phyloP scores from a whole-genome alignment of 139 green algal species.

The Astrephomene gubernaculifera region DNA sequence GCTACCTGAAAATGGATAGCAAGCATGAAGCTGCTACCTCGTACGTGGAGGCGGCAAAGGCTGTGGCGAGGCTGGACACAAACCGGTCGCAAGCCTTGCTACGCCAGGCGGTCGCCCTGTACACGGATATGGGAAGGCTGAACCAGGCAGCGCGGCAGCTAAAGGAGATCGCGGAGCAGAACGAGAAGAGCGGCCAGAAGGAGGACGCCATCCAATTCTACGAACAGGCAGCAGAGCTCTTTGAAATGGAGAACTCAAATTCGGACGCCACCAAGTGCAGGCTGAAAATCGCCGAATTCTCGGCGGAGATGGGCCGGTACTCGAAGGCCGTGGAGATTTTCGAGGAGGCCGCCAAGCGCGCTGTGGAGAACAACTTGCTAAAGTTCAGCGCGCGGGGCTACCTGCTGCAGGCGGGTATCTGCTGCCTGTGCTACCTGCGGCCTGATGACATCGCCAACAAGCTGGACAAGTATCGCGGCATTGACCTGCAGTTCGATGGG shows the following conservation, averaged over 20 bases:
- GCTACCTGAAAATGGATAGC: constrained; percentile 90
- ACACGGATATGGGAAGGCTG: constrained; percentile 95
- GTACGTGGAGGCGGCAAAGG: constrained; percentile 91
- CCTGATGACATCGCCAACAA: constrained; percentile 60
- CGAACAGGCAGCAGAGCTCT: constrained; percentile 90
- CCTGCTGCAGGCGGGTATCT: constrained; percentile 95
- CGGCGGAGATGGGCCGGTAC: constrained; percentile 76
- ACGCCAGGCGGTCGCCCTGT: constrained; percentile 85
- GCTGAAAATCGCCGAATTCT: constrained; percentile 82
- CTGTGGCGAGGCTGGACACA: constrained; percentile 76
- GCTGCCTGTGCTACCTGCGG: constrained; percentile 72
- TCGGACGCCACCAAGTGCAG: constrained; percentile 86
- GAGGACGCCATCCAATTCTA: constrained; percentile 86
- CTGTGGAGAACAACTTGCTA: constrained; percentile 96
- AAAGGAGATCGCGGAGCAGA: constrained; percentile 86
- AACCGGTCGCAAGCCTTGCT: constrained; percentile 50
- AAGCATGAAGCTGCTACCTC: constrained; percentile 88
- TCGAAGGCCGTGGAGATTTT: constrained; percentile 56
- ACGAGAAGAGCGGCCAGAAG: constrained; percentile 85
- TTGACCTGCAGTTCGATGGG: constrained; percentile 81
- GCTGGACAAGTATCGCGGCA: constrained; percentile 86
- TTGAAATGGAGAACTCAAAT: constrained; percentile 80
- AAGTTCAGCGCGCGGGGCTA: constrained; percentile 93
- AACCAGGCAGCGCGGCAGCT: constrained; percentile 93
- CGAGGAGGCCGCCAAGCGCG: constrained; percentile 51